These are phyloP conservation scores for Gaertneriomyces sp. DNA, from an alignment of 192 early-diverging fungal genomes.

Conservation along the genomic window DNA sequence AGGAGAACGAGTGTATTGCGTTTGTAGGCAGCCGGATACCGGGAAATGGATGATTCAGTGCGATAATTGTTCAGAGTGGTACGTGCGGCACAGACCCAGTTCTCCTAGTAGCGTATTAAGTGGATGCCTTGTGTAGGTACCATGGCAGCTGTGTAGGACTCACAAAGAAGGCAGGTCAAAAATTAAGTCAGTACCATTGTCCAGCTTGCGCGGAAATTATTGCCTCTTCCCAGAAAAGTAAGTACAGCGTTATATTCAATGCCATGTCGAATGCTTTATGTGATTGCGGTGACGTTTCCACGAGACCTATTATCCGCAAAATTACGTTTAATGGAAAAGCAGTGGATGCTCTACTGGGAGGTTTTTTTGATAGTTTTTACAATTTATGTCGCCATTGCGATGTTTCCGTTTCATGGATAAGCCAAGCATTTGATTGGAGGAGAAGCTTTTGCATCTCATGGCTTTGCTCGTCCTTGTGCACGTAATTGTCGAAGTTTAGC, in stretches of 20 bases:
- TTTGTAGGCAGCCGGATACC: constrained; percentile 63
- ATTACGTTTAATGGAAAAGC: too few species aligned
- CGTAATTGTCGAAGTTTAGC: too few species aligned
- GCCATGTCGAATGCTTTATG: too few species aligned
- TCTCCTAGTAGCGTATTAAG: constrained; percentile 8
- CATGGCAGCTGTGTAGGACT: constrained; percentile 60
- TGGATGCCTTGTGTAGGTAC: constrained; percentile 44
- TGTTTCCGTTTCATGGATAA: too few species aligned
- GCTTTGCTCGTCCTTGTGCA: too few species aligned
- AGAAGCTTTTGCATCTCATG: too few species aligned
- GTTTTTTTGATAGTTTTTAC: too few species aligned
- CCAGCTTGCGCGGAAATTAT: constrained; percentile 30
- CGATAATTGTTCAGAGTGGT: constrained; percentile 73
- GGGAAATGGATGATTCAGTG: constrained; percentile 77
- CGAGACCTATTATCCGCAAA: too few species aligned
- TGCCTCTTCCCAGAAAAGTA: constrained; percentile 2
- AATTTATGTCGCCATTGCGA: too few species aligned
- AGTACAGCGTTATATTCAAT: constrained; percentile 15
- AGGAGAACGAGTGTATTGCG: constrained; percentile 64
- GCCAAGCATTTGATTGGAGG: too few species aligned
- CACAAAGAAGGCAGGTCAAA: constrained; percentile 49
- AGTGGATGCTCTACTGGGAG: too few species aligned
- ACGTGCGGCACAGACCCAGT: constrained; percentile 19
- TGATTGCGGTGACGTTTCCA: too few species aligned
- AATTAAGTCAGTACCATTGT: constrained; percentile 41